phyloP scores from a whole-genome alignment of 306 rosid genomes.

The Luffa aegyptiaca region DNA sequence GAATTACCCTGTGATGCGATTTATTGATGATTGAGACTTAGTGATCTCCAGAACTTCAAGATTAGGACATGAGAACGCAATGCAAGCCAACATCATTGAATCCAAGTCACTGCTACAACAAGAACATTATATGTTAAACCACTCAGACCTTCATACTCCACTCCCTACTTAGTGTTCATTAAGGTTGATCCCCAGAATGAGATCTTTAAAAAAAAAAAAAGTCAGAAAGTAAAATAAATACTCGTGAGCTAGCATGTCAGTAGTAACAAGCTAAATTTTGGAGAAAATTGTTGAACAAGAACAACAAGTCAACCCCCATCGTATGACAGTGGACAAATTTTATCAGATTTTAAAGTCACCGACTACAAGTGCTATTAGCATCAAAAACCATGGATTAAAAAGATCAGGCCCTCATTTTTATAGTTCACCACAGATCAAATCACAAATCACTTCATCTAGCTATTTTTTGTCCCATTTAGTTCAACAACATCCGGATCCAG shows the following conservation, averaged over 20 bases:
- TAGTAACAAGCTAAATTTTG: neutral
- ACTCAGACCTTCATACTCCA: neutral
- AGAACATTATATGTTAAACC: neutral
- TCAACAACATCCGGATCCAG: neutral
- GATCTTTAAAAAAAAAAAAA: no score
- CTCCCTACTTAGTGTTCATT: neutral
- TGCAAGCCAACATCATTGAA: conserved; percentile 86
- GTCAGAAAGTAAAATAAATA: neutral
- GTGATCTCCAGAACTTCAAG: conserved; percentile 66
- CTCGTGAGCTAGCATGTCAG: neutral
- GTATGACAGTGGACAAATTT: neutral
- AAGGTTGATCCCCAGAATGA: neutral
- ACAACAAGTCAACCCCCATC: neutral
- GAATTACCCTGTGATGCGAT: conserved; percentile 81
- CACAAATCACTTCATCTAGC: conserved; percentile 1
- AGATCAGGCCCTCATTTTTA: neutral
- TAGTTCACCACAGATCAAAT: conserved; percentile 20
- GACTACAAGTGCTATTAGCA: neutral
- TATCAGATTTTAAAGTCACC: neutral
- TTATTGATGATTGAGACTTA: conserved; percentile 31
- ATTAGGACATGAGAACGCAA: conserved; percentile 93
- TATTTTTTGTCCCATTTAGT: neutral
- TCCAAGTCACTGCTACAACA: conserved; percentile 65
- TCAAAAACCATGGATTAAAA: neutral
- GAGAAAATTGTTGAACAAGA: neutral